Conservation (phyloP, 2,329 filamentous ascomycete species). For the Ascochyta fabae region DNA sequence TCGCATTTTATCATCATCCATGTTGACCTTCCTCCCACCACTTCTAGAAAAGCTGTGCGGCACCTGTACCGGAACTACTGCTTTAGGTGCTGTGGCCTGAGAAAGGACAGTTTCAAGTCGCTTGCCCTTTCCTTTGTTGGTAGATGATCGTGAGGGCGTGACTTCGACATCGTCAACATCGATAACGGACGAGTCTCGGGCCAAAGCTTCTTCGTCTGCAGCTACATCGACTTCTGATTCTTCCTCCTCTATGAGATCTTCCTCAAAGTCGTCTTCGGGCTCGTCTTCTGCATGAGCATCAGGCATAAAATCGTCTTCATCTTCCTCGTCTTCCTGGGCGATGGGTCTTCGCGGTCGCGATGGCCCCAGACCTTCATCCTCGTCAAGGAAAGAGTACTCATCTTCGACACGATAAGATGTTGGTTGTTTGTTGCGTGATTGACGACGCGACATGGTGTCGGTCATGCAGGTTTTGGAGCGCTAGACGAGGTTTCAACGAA, state of each 20-base stretch:
- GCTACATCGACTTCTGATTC: constrained; percentile 26
- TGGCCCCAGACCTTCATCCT: constrained; percentile 18
- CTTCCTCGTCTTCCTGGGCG: constrained; percentile 24
- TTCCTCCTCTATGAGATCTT: constrained; percentile 41
- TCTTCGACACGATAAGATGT: constrained; percentile 31
- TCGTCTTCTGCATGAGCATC: constrained; percentile 34
- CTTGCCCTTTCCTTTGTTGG: constrained; percentile 8
- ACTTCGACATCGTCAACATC: constrained; percentile 14
- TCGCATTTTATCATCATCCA: constrained; percentile 26
- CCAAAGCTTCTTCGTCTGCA: constrained; percentile 22
- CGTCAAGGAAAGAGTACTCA: constrained; percentile 32
- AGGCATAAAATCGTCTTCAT: constrained; percentile 37
- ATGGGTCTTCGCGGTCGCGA: constrained; percentile 19
- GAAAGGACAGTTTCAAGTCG: background rate
- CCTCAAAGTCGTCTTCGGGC: constrained; percentile 40
- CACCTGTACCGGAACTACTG: constrained; percentile 8
- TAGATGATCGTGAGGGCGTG: constrained; percentile 6
- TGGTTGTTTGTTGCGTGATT: constrained; percentile 28
- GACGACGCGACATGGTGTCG: constrained; percentile 27
- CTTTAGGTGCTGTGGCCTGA: background rate
- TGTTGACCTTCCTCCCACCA: constrained; percentile 21
- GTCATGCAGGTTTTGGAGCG: constrained; percentile 11
- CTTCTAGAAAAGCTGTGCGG: constrained; percentile 24
- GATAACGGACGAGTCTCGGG: constrained; percentile 18
- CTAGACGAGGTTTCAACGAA: constrained; percentile 9